These are phyloP conservation scores for Letharia columbiana DNA, from an alignment of 495 filamentous ascomycete species.

Conservation along the genomic window DNA sequence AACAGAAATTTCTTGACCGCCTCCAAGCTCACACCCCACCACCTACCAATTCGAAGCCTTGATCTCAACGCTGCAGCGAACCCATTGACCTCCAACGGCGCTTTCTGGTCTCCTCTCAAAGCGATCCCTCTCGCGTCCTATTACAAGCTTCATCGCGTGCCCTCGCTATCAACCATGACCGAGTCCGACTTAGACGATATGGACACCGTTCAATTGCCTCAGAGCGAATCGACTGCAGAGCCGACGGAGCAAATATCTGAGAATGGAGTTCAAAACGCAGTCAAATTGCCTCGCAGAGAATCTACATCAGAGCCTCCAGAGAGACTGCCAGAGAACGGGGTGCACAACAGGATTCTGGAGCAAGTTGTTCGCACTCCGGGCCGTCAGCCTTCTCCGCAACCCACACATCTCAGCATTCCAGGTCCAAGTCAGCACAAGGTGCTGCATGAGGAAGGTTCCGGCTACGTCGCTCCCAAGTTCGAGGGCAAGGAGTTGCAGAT, in stretches of 20 bases:
- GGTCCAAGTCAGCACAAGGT: conserved; percentile 51
- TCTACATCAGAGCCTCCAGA: conserved; percentile 16
- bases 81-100: conserved; percentile 17
- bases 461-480: conserved; percentile 92
- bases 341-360: conserved; percentile 57
- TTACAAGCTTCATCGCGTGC: conserved; percentile 28
- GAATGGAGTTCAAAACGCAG: conserved; percentile 28
- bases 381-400: conserved; percentile 78
- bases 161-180: conserved; percentile 22
- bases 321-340: conserved; percentile 17
- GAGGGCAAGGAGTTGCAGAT: conserved; percentile 93
- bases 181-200: conserved; percentile 9
- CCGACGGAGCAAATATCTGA: conserved; percentile 15
- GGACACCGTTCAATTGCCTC: conserved; percentile 19
- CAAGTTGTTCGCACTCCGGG: conserved; percentile 48
- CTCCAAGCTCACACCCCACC: conserved; percentile 26
- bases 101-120: conserved; percentile 24
- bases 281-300: conserved; percentile 22
- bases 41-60: conserved; percentile 19
- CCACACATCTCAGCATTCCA: conserved; percentile 79
- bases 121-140: conserved; percentile 25
- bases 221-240: conserved; percentile 13
- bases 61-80: conserved; percentile 15
- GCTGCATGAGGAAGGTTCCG: conserved; percentile 81
- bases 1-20: conserved; percentile 19